Evolutionary conservation across 2,329 filamentous ascomycete species (phyloP).

Genomic region (Penicillium sp.): DNA sequence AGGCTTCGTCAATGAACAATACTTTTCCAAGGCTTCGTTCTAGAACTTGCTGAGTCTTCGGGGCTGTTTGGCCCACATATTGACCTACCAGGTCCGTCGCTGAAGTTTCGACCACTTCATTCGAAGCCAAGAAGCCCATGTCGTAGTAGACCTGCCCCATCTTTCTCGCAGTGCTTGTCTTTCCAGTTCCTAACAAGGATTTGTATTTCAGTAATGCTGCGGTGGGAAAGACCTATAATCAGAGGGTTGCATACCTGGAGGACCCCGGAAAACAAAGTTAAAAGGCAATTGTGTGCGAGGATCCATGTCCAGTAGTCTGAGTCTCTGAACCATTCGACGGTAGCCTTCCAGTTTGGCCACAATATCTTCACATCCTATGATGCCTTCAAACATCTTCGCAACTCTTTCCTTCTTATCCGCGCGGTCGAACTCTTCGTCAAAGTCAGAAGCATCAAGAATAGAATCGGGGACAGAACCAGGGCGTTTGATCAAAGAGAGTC

Average conservation of each 20-base stretch:
- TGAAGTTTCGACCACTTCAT: conserved; percentile 64
- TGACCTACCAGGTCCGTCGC: conserved; percentile 67
- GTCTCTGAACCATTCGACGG: conserved; percentile 51
- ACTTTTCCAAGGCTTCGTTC: conserved; percentile 64
- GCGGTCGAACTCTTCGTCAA: conserved; percentile 61
- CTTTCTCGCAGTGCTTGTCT: conserved; percentile 69
- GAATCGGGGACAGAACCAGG: conserved; percentile 3
- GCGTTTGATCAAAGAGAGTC: conserved; percentile 31
- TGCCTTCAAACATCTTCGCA: conserved; percentile 55
- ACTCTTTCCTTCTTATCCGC: conserved; percentile 50
- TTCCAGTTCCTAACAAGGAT: conserved; percentile 58
- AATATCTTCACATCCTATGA: conserved; percentile 58
- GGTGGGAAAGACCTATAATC: no score
- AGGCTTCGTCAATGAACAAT: conserved; percentile 71
- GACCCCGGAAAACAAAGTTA: conserved; percentile 67
- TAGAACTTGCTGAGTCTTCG: conserved; percentile 60
- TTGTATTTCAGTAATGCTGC: not conserved
- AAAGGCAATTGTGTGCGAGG: conserved; percentile 61
- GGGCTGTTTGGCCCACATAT: conserved; percentile 68
- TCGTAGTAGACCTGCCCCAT: conserved; percentile 76
- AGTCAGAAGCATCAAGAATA: conserved; percentile 42
- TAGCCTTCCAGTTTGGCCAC: conserved; percentile 55
- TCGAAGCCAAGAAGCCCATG: conserved; percentile 63
- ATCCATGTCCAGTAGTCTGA: conserved; percentile 55
- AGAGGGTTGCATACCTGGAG: conserved; percentile 52